Base-by-base conservation (phyloP, 345 rosid genomes). In the Balakata baccata region DNA sequence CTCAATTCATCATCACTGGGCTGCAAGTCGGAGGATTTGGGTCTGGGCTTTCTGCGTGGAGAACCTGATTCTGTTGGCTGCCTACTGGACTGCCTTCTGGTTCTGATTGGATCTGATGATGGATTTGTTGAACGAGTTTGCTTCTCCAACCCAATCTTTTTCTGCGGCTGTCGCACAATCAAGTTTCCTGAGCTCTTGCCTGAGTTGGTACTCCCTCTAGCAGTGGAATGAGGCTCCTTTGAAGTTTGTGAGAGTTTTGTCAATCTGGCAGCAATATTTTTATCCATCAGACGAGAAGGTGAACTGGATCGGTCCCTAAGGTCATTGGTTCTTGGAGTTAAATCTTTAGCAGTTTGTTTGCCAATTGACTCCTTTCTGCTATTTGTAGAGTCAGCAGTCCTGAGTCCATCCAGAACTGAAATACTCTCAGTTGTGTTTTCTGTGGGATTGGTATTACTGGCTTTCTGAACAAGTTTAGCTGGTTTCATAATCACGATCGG, bases 401-500 rank as follows among this genome's bases (percentile, higher is more conserved):
- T 80, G 59, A 79, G 77, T 64, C 76, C 76, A 38, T 72, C 69
- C 56, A 84, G 80, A 72, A 77, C 75, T 62, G 87, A 70, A 70
- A 74, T 66, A 70, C 73, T 70, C 73, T 78, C 81, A 20, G 80
- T 72, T 74, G 77, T 75, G 5, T 70, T 79, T 18, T 66, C 72
- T 25, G 74, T 22, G n/a, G 89, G 75, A 66, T 77, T 41, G 56
- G 81, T 68, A 79, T 49, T 63, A 23, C 68, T 63, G 23, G 80
- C 72, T 53, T 82, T 88, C 45, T 81, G 81, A 29, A 25, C 64
- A 66, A 62, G 51, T 77, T 81, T 83, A 59, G 88, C 84, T 81
- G 87, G 86, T 84, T 86, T 89, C 85, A 78, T 78, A 50, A 85
- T 80, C 67, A 74, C 88, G 16, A 87, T 84, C 11, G 92, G 79